Conservation (phyloP, 306 rosid species). For the Neltuma alba region DNA sequence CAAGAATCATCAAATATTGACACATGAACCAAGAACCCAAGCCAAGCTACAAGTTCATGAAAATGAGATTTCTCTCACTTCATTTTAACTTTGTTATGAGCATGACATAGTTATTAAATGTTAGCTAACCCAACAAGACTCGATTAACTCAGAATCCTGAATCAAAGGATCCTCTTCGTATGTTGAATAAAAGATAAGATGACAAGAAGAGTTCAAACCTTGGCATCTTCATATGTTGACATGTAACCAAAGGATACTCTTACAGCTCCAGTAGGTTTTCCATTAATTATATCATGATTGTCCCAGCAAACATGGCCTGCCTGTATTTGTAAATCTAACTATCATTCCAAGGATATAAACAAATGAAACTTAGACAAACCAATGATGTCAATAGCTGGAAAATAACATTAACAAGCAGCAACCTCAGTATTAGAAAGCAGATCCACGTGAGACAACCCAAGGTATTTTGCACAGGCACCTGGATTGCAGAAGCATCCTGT, state of each 20-base stretch:
- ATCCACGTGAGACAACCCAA: conserved; percentile 82
- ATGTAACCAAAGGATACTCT: conserved; percentile 96
- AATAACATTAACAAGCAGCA: conserved; percentile 20
- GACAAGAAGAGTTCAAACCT: conserved; percentile 53
- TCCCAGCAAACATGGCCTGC: conserved; percentile 99
- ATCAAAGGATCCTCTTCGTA: conserved; percentile 1
- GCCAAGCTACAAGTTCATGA: conserved; percentile 24
- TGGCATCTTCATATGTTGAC: conserved; percentile 91
- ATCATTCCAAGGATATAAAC: conserved; percentile 18
- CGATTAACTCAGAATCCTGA: conserved; percentile 8
- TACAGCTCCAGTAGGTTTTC: conserved; percentile 96
- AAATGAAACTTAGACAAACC: conserved; percentile 15
- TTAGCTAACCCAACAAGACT: neutral
- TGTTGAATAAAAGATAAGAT: conserved; percentile 24
- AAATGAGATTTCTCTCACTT: conserved; percentile 18
- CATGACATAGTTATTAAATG: conserved; percentile 13
- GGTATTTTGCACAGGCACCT: conserved; percentile 98
- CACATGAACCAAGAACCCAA: conserved; percentile 31
- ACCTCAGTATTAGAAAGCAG: conserved; percentile 89
- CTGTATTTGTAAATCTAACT: conserved; percentile 44
- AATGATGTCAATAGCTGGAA: conserved; percentile 9
- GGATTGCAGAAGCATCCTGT: conserved; percentile 99
- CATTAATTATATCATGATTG: conserved; percentile 79
- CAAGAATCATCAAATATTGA: conserved; percentile 8
- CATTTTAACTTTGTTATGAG: neutral